phyloP scores from a whole-genome alignment of 257 asterid genomes.

The Ehretia macrophylla region DNA sequence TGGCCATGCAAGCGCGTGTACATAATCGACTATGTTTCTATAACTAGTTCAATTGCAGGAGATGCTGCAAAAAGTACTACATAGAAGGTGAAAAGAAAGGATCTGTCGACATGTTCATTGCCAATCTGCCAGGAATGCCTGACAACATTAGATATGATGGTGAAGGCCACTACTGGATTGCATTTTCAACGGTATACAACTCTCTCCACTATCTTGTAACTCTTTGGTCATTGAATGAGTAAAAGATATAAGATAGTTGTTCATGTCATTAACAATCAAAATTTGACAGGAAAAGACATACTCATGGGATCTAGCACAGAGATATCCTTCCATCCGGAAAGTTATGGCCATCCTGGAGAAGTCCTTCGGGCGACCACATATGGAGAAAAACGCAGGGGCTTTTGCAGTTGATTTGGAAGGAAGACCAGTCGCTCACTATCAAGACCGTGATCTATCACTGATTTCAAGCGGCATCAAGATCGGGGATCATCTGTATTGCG shows the following conservation, averaged over 20 bases:
- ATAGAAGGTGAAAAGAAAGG: slow-evolving; percentile 60
- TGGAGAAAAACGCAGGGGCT: slow-evolving; percentile 53
- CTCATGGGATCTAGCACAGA: slow-evolving; percentile 23
- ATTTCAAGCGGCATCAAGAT: slow-evolving; percentile 49
- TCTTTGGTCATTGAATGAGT: neutral
- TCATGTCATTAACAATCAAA: neutral
- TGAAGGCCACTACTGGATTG: slow-evolving; percentile 79
- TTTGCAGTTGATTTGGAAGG: slow-evolving; percentile 71
- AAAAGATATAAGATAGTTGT: neutral
- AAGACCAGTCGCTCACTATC: slow-evolving; percentile 52
- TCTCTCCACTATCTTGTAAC: neutral
- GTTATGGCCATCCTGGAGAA: slow-evolving; percentile 36
- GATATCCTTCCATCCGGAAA: slow-evolving; percentile 53
- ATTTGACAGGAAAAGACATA: slow-evolving; percentile 36
- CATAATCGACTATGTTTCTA: neutral
- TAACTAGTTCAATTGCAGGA: slow-evolving; percentile 35
- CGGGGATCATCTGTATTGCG: slow-evolving; percentile 56
- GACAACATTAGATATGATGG: slow-evolving; percentile 88
- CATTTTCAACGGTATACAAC: slow-evolving; percentile 36
- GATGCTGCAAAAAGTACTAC: slow-evolving; percentile 55
- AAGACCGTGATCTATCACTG: slow-evolving; percentile 22
- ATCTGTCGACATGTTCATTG: slow-evolving; percentile 45
- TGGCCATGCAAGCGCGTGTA: too few relatives aligned
- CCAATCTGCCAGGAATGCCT: slow-evolving; percentile 76
- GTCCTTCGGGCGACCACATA: slow-evolving; percentile 19